These are phyloP conservation scores for Bruguiera hainesii DNA, from an alignment of 441 rosid genomes.

Conservation along the genomic window DNA sequence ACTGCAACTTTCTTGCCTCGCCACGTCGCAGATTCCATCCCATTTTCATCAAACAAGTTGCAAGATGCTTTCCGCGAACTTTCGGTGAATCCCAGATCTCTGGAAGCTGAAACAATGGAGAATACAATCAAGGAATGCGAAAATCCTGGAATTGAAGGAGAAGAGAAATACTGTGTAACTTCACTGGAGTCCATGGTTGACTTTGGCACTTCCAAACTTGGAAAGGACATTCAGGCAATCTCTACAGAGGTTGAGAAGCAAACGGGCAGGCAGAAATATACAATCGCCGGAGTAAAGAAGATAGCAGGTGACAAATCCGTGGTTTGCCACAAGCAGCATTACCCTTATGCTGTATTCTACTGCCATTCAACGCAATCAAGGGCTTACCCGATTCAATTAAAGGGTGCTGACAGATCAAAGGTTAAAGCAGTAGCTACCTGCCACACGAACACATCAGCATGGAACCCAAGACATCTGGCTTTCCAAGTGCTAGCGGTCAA, in stretches of 20 bases:
- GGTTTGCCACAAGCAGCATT: conserved; percentile 82
- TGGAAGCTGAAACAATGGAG: conserved; percentile 21
- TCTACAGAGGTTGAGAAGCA: conserved; percentile 20
- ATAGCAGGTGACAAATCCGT: conserved; percentile 40
- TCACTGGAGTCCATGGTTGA: conserved; percentile 33
- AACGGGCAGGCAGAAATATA: conserved; percentile 7
- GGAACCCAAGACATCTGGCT: conserved; percentile 94
- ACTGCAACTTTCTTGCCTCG: conserved; percentile 24
- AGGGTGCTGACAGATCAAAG: too few species aligned
- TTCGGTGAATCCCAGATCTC: conserved; percentile 21
- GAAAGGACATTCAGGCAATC: conserved; percentile 19
- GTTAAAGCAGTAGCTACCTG: conserved; percentile 74
- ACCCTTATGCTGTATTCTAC: conserved; percentile 64
- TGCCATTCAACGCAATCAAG: conserved; percentile 58
- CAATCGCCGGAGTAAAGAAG: conserved; percentile 16
- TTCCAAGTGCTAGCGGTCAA: conserved; percentile 74
- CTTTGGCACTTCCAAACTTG: conserved; percentile 22
- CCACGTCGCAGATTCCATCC: conserved; percentile 17
- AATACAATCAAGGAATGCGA: conserved; percentile 27
- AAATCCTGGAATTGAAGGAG: conserved; percentile 22
- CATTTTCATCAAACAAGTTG: conserved; percentile 28
- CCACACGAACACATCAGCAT: conserved; percentile 77
- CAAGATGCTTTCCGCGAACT: conserved; percentile 16
- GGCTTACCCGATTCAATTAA: conserved; percentile 53
- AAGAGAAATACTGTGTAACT: conserved; percentile 29